Evolutionary conservation across 2,329 filamentous ascomycete genomes (phyloP), one percentile per base, ranked within the genome.

Genomic region (Kalaharituber pfeilii): DNA sequence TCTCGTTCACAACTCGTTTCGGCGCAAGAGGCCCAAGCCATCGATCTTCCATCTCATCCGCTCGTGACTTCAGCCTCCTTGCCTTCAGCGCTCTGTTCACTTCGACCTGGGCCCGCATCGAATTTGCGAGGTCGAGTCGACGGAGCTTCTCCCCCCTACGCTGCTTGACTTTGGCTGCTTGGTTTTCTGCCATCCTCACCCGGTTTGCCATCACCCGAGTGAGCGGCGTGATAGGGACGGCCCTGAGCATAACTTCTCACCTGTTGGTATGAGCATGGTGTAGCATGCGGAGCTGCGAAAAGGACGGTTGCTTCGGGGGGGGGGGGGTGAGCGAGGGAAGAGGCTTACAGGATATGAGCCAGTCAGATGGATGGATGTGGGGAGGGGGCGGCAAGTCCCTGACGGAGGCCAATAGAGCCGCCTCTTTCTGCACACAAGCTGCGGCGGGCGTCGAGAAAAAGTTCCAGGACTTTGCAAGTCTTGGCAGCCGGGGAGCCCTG

Each of bases 11-110:
- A 27, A 77, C 74, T 58, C 81, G 76, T 66, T 81, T 82, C 1
- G 88, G 87, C 2, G 86, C 82, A 59, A 94, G 66, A 7, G 84
- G 77, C 0, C 88, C 89, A 60, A 86, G 69, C 59, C 82, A 72
- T 79, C 84, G 94, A 67, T 89, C 81, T 66, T 94, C 83, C 57
- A 75, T 76, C 52, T 83, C 76, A 50, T 75, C 73, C 60, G 71
- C 66, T 53, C 77, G 75, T 44, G 77, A 78, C 15, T 66, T 64
- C 59, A 70, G 69, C 57, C 75, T 28, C n/a, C n/a, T 11, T 11
- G 3, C 15, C 25, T 50, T 50, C 6, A 30, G 3, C 13, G 24
- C 47, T 1, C 27, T 27, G 7, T 28, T 50, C 6, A 15, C 28
- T 18, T 28, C 47, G 27, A 28, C 47, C 47, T 50, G 47, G 24